These are phyloP conservation scores for Xylariaceae sp. DNA, from an alignment of 2,329 filamentous ascomycete genomes.

Conservation along the genomic window DNA sequence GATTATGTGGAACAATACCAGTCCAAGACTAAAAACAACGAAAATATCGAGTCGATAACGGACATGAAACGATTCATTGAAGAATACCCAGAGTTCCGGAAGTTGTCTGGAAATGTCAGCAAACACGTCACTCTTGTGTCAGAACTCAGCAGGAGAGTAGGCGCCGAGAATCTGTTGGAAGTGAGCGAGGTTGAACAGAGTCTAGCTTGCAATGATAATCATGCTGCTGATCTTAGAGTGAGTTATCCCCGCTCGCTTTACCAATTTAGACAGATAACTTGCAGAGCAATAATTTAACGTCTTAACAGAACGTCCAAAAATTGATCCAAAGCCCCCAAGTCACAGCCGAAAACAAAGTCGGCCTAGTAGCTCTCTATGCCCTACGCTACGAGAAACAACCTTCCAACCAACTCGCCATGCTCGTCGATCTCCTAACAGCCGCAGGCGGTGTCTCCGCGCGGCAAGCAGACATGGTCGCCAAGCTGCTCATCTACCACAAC, in stretches of 20 bases:
- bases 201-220: slow-evolving; percentile 93
- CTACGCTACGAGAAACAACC: slow-evolving; percentile 86
- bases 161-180: slow-evolving; percentile 82
- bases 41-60: slow-evolving; percentile 92
- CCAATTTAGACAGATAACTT: too few relatives aligned
- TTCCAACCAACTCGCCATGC: slow-evolving; percentile 75
- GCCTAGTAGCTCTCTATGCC: slow-evolving; percentile 89
- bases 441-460: slow-evolving; percentile 76
- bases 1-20: slow-evolving; percentile 99
- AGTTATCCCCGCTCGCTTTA: too few relatives aligned
- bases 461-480: slow-evolving; percentile 73
- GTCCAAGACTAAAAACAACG: slow-evolving; percentile 91
- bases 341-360: slow-evolving; percentile 76
- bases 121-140: slow-evolving; percentile 97
- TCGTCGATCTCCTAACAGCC: slow-evolving; percentile 80
- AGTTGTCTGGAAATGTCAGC: slow-evolving; percentile 94
- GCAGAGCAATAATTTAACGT: slow-evolving; percentile 20
- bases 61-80: slow-evolving; percentile 99
- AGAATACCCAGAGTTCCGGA: slow-evolving; percentile 96
- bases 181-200: slow-evolving; percentile 97
- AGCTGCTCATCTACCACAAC: slow-evolving; percentile 78
- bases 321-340: slow-evolving; percentile 79
- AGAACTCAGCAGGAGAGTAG: slow-evolving; percentile 84
- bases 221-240: slow-evolving; percentile 85
- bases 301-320: slow-evolving; percentile 68